Evolutionary conservation across 768 basidiomycete genomes (phyloP).

Genomic region (Pilatotrama ljubarskyi): DNA sequence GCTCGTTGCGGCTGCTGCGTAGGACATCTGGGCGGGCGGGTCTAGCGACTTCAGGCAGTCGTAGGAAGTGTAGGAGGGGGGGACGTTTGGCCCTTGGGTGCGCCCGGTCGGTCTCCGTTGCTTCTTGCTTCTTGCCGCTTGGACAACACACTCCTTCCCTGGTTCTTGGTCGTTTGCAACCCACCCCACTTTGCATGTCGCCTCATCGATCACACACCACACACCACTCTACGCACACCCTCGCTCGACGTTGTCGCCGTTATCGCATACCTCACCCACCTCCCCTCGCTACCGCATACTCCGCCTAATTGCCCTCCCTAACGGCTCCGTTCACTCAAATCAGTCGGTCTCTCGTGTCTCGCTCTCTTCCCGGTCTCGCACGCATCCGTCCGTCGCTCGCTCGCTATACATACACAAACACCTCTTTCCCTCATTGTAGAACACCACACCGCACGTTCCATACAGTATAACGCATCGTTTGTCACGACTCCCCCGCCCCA

Average conservation of each 20-base stretch:
- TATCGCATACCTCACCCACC: background rate
- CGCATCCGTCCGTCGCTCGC: background rate
- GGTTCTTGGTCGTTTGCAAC: too few species aligned
- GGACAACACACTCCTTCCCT: too few species aligned
- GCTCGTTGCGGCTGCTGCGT: constrained; percentile 48
- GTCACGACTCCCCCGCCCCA: background rate
- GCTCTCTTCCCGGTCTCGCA: background rate
- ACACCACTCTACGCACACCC: background rate
- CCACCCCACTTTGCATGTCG: too few species aligned
- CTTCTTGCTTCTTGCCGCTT: too few species aligned
- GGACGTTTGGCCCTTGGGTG: too few species aligned
- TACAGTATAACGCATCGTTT: background rate
- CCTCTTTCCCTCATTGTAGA: constrained; percentile 13
- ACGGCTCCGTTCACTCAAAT: too few species aligned
- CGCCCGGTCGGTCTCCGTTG: too few species aligned
- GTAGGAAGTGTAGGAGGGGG: too few species aligned
- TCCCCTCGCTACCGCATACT: background rate
- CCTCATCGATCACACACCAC: too few species aligned
- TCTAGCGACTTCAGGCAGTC: too few species aligned
- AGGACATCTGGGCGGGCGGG: background rate
- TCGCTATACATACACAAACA: background rate
- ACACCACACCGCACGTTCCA: constrained; percentile 4
- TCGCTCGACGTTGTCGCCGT: background rate
- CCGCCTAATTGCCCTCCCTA: background rate
- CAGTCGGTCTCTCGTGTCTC: background rate